These are phyloP conservation scores for Blepharisma japonicum DNA, from an alignment of 73 alveolate genomes.

Conservation along the genomic window DNA sequence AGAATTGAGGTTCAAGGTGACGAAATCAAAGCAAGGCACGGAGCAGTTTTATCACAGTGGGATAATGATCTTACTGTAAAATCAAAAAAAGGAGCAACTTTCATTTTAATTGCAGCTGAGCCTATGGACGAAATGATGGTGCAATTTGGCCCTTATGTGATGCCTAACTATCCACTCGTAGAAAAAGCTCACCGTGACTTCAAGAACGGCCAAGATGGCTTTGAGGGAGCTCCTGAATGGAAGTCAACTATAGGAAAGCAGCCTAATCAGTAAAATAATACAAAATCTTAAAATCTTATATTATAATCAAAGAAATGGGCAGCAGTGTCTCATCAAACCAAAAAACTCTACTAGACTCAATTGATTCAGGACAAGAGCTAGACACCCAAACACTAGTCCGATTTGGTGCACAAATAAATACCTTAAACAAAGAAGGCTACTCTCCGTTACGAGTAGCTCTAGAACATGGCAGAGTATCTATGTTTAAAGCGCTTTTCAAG, in stretches of 20 bases:
- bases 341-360: no score
- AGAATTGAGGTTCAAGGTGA: constrained; percentile 35
- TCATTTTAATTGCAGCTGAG: constrained; percentile 54
- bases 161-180: constrained; percentile 53
- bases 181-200: constrained; percentile 54
- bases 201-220: constrained; percentile 59
- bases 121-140: constrained; percentile 59
- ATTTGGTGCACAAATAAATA: no score
- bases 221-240: constrained; percentile 73
- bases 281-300: no score
- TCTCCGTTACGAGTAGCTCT: not conserved
- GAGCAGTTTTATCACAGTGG: constrained; percentile 33
- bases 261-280: not conserved
- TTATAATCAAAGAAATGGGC: no score
- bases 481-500: not conserved
- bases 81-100: constrained; percentile 26
- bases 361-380: no score
- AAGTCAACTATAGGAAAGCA: constrained; percentile 41
- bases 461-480: not conserved
- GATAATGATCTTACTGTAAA: constrained; percentile 25
- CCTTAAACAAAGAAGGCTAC: not conserved
- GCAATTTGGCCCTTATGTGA: constrained; percentile 59
- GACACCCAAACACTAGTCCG: no score
- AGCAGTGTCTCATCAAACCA: no score
- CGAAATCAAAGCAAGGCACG: constrained; percentile 15